These are phyloP conservation scores for Claviceps capensis DNA, from an alignment of 2,329 filamentous ascomycete species.

Conservation along the genomic window DNA sequence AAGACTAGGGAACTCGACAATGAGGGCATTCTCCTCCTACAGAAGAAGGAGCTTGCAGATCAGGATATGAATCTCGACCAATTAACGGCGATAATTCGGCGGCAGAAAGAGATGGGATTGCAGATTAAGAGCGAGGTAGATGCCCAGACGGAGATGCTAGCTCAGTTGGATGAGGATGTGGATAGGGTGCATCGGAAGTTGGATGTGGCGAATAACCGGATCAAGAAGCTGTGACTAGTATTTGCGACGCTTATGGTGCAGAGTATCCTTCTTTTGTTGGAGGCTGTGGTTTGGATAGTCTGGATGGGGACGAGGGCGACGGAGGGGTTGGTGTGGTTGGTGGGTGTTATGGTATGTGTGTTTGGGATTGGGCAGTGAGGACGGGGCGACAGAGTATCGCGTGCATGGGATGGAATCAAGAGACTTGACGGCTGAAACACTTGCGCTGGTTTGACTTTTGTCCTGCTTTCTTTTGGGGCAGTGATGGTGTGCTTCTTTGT, in stretches of 20 bases:
- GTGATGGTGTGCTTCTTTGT: too few relatives aligned
- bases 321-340: conserved; percentile 16
- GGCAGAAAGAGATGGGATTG: conserved; percentile 66
- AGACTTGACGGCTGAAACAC: too few relatives aligned
- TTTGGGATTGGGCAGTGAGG: conserved; percentile 9
- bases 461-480: background rate
- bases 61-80: conserved; percentile 62
- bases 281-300: conserved; percentile 18
- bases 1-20: conserved; percentile 68
- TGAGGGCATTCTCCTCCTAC: conserved; percentile 56
- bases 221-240: conserved; percentile 46
- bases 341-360: conserved; percentile 14
- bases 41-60: conserved; percentile 58
- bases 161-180: conserved; percentile 50
- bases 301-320: conserved; percentile 14
- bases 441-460: too few relatives aligned
- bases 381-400: background rate
- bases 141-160: conserved; percentile 57
- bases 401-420: too few relatives aligned
- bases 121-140: conserved; percentile 63
- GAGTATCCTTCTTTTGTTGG: conserved; percentile 15
- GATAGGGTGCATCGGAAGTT: conserved; percentile 56
- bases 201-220: conserved; percentile 58
- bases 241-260: conserved; percentile 13
- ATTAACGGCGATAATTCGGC: conserved; percentile 52